Evolutionary conservation across 257 asterid genomes (phyloP), one percentile per base, ranked within the genome.

Genomic region (Primulina tabacum): DNA sequence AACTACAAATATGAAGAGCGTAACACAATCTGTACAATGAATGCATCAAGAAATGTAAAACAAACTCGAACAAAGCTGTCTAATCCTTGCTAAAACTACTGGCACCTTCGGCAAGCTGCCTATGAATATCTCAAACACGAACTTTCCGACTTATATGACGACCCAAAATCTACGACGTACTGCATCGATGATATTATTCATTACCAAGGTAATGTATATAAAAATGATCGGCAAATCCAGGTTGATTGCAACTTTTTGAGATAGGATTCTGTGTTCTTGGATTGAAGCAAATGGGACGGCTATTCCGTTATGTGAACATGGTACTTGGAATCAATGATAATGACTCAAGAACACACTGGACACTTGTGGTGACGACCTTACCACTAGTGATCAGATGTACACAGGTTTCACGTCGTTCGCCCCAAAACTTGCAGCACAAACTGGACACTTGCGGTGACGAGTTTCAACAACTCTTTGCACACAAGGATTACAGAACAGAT

Each of bases 401-500:
- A 94, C 87, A 20, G 98, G 90, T 75, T 91, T 94, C 63, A 94
- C 90, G 32, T 94, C 99, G 65, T 85, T 94, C 65, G 82, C 86
- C 63, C 89, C 96, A 71, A 94, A 94, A 77, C 92, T 91, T 74
- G 92, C 82, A 9, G 89, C 81, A 83, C 99, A 94, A 12, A 83
- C 87, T 24, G 99, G 99, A 81, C 99, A 94, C 82, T 85, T 92
- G 81, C 96, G 95, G 55, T 88, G 96, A 60, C 99, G 97, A 0
- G 83, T 65, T 64, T 88, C 96, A 60, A 87, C 78, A 34, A 91
- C 65, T 77, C 82, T 83, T 77, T 86, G 97, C 64, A 94, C 72
- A 70, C 99, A 94, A 37, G 94, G 88, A 82, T 85, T 85, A 84
- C 99, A 94, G 74, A 91, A 91, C 12, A 94, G 88, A 90, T 94